Base-by-base conservation (phyloP, 2,329 filamentous ascomycete genomes). In the Escovopsis sp. region DNA sequence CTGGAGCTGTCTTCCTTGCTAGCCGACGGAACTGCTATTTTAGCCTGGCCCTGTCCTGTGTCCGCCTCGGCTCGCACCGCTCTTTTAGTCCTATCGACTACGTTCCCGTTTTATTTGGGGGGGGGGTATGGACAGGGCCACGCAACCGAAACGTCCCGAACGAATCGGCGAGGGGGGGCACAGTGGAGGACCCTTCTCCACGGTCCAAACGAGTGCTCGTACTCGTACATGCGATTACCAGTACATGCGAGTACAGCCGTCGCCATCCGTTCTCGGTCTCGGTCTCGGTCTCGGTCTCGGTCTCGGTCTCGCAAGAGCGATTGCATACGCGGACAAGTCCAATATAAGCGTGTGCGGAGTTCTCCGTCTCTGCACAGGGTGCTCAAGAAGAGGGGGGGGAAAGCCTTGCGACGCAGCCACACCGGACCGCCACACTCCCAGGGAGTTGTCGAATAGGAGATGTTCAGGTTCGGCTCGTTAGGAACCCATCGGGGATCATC, bases 51-150 rank as follows among this genome's bases (percentile, higher is more conserved):
- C 23, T 23, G 23, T 52, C 55, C 50, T 45, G 53, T 51, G 54
- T 55, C 58, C 55, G 54, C 54, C 51, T 58, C 58, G 58, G 58
- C 55, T 60, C 58, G 58, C 58, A 58, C 56, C 58, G 58, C 55
- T 55, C 55, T 52, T 54, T 54, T 52, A 53, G 54, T 47, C 47
- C 45, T 47, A 42, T 40, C 9, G 36, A 37, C 45, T 39, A 42
- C 39, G 28, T 41, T 40, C 33, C 36, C 48, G 3, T 23, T 5
- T 5, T 5, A 5, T 23, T 23, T 23, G 23, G 23, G 5, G 5
- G 23, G 23, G 23, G 47, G 49, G 51, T 47, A 46, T 47, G 47
- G 47, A 28, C 43, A 47, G 46, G 49, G 47, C 49, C 48, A 48
- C 44, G 36, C 42, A 33, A 41, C 47, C 48, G 48, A 45, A 48